Evolutionary conservation across 163 green algal species (phyloP), one percentile per base, ranked within the genome.

Genomic region (Volvox carteri): DNA sequence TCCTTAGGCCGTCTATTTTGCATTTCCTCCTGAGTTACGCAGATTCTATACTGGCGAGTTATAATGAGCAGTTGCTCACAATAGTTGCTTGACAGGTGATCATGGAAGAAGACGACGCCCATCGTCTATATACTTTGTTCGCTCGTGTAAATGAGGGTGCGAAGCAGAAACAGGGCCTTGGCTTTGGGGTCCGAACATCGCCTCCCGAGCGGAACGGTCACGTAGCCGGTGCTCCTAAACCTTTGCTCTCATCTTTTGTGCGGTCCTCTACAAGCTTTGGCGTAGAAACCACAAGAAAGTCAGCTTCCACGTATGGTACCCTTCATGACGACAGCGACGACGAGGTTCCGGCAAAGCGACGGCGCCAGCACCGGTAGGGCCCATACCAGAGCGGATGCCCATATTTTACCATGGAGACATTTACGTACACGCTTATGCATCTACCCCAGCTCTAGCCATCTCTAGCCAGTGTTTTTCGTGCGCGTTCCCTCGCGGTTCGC

Each of bases 101-200:
- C 70, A 91, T 91, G 86, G 86, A 91, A 44, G 78, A 87, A 39
- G 78, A 78, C 3, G 39, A 84, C 19, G 86, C 86, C 3, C 67
- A 91, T 33, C 39, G 52, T 5, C 67, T 91, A 39, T 91, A 91
- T 41, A 65, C n/a, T 12, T 46, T 83, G 1, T 91, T 91, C 30
- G 18, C 78, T 16, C 48, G 58, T 18, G 52, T 67, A 11, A 81
- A 91, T 52, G 86, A 86, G 4, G 67, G 52, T 16, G 86, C 86
- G 23, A 87, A 76, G 52, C 33, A 46, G 2, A 90, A 90, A 52
- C 76, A 90, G 58, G 79, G 79, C 14, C 79, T 86, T 9, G 79
- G 79, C 2, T 86, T 86, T 18, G 79, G 79, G 1, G 60, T 11
- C 41, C 37, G 79, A 7, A 68, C 39, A 48, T 50, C 75, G 75